Evolutionary conservation across 73 alveolate genomes (phyloP), one percentile per base, ranked within the genome.

Genomic region (Diophrys appendiculata): DNA sequence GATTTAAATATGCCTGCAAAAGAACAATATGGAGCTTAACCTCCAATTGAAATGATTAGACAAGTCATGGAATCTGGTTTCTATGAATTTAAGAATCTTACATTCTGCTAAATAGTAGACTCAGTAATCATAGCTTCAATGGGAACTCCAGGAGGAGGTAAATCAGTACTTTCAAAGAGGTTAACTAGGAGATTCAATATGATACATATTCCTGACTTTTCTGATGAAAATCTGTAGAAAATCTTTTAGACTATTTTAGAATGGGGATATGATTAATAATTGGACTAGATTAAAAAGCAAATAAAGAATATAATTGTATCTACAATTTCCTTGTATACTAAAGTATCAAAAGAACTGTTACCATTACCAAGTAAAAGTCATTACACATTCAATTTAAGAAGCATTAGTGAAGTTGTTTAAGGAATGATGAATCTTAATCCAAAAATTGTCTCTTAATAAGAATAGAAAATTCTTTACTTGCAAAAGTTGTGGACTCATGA

Each of bases 1-100:
- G 99, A 97, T 83, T 81, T 97, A 65, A 97, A 97, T 82, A 97
- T 97, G 99, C 99, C 99, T 29, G 93, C 93, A 78, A 95, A 97
- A 86, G 99, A 97, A 72, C 84, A 86, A 71, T 95, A 84, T 73
- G 99, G 99, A 0, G 99, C 99, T 26, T 93, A 95, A 77, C 99
- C 99, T 29, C 99, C 99, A 2, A 91, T 97, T 0, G 99, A 97
- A 92, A 73, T 97, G 85, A 82, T 97, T 14, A 91, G 99, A 75
- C 93, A 93, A 79, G 83, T 90, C 85, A 91, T 97, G 81, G 99
- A 97, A 65, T 84, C 84, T 73, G 99, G 98, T 34, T 94, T 95
- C 94, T 95, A 93, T 81, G 98, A 97, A 80, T 81, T 97, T 73
- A 92, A 81, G 89, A 92, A 74, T 60, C 73, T 89, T 64, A 95